Base-by-base conservation (phyloP, 805 yeast species). In the Brettanomyces sp. region DNA sequence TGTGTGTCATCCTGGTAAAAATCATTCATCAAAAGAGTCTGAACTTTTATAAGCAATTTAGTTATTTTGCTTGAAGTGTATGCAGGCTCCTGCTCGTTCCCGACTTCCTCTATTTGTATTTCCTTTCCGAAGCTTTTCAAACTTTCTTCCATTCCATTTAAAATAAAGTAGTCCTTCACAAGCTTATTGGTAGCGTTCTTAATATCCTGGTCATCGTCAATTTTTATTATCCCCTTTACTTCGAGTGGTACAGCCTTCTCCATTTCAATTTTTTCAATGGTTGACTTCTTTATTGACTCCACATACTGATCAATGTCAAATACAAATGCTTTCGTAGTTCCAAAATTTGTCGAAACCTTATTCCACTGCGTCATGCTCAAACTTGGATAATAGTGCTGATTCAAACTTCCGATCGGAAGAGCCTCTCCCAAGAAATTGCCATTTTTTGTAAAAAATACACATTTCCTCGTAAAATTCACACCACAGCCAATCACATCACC, bases 401-500 rank as follows among this genome's bases (percentile, higher is more conserved):
- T 37, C 5, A 7, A 11, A 33, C 63, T 62, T 23, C 68, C 60
- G 48, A 76, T 72, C 5, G 63, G 62, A 51, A 79, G 79, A 2
- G 82, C 82, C 36, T 69, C 66, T 1, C 82, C 84, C 39, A 79
- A 57, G 36, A 62, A 66, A 3, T 85, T 71, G 2, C 96, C 97
- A 63, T 90, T 89, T 59, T 85, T 82, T 0, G 96, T 89, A 52
- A 78, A 77, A 55, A 89, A 90, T 2, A 87, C 72, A 0, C 79
- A 65, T 38, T 77, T 73, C 37, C 75, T 76, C 13, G 74, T 67
- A 54, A 77, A 83, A 65, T 89, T 83, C 23, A 88, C 72, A 4
- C 96, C 96, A 62, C 90, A 83, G 0, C 97, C 97, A 50, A 90
- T 72, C 3, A 76, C 68, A 61, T 88, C 96, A 22, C 73, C 73